These are phyloP conservation scores for Tympanopsis confertula DNA, from an alignment of 2,329 filamentous ascomycete species.

Conservation along the genomic window DNA sequence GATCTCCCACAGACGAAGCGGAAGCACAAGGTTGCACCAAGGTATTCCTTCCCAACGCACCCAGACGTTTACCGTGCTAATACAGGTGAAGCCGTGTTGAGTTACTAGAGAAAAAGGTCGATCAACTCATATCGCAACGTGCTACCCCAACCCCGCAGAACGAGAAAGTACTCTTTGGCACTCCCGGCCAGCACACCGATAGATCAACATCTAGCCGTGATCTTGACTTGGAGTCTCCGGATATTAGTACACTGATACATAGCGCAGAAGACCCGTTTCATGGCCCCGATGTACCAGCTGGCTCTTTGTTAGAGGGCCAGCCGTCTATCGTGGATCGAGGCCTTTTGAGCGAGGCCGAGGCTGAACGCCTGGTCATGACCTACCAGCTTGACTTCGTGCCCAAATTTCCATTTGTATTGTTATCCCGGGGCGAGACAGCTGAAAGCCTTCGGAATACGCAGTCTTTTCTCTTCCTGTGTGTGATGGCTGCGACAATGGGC, in stretches of 20 bases:
- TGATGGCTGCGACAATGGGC: constrained; percentile 9
- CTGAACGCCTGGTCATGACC: constrained; percentile 7
- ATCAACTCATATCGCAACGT: constrained; percentile 9
- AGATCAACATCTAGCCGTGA: background rate
- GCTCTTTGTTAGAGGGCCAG: constrained; percentile 8
- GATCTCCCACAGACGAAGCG: constrained; percentile 13
- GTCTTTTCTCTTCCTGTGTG: constrained; percentile 10
- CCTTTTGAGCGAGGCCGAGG: constrained; percentile 9
- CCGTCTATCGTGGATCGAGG: constrained; percentile 11
- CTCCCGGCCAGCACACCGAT: constrained; percentile 3
- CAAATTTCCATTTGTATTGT: constrained; percentile 10
- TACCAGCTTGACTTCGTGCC: constrained; percentile 7
- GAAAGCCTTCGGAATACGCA: constrained; percentile 4
- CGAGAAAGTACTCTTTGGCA: constrained; percentile 4
- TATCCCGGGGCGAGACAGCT: constrained; percentile 7
- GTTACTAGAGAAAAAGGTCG: constrained; percentile 10
- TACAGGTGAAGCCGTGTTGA: constrained; percentile 8
- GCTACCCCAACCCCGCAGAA: constrained; percentile 7
- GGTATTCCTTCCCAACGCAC: constrained; percentile 4
- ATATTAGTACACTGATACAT: constrained; percentile 4
- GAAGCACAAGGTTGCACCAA: constrained; percentile 8
- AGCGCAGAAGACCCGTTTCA: constrained; percentile 9
- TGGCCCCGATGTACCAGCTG: constrained; percentile 7
- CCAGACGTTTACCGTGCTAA: constrained; percentile 3
- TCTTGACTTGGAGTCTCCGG: background rate